Conservation (phyloP, 176 grass and related monocot species). For the Poa annua region DNA sequence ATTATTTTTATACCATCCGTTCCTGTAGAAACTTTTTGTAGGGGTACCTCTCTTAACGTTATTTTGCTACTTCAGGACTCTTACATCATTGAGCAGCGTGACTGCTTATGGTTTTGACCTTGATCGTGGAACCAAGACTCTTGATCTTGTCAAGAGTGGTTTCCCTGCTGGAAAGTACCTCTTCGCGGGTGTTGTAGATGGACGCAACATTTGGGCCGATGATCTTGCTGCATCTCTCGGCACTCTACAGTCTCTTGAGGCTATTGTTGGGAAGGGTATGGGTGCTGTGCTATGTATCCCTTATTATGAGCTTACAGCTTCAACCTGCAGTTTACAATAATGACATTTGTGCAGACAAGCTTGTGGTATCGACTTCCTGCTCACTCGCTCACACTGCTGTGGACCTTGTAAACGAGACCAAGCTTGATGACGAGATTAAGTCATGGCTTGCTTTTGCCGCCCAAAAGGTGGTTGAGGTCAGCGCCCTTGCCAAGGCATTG, state of each 20-base stretch:
- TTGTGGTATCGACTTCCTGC: slow-evolving; percentile 92
- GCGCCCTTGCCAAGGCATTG: slow-evolving; percentile 84
- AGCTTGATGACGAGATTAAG: slow-evolving; percentile 86
- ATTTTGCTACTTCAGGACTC: slow-evolving; percentile 60
- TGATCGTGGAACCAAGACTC: slow-evolving; percentile 77
- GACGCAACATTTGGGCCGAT: slow-evolving; percentile 95
- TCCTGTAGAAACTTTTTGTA: background rate
- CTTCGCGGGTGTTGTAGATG: slow-evolving; percentile 95
- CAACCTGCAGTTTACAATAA: slow-evolving; percentile 3
- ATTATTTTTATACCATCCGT: background rate
- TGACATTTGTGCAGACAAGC: slow-evolving; percentile 67
- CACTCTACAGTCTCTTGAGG: slow-evolving; percentile 73
- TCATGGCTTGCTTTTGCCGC: slow-evolving; percentile 94
- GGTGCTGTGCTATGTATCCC: background rate
- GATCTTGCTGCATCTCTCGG: slow-evolving; percentile 78
- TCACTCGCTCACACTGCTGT: slow-evolving; percentile 95
- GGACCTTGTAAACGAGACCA: slow-evolving; percentile 93
- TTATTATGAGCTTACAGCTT: slow-evolving; percentile 25
- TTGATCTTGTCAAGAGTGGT: slow-evolving; percentile 78
- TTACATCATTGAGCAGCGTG: slow-evolving; percentile 69
- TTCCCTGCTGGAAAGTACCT: slow-evolving; percentile 90
- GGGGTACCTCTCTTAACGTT: background rate
- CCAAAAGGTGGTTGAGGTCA: slow-evolving; percentile 93
- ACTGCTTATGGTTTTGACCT: slow-evolving; percentile 91
- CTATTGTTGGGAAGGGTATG: slow-evolving; percentile 88